These are phyloP conservation scores for Schrenkiella parvula DNA, from an alignment of 345 rosid genomes.

Conservation along the genomic window DNA sequence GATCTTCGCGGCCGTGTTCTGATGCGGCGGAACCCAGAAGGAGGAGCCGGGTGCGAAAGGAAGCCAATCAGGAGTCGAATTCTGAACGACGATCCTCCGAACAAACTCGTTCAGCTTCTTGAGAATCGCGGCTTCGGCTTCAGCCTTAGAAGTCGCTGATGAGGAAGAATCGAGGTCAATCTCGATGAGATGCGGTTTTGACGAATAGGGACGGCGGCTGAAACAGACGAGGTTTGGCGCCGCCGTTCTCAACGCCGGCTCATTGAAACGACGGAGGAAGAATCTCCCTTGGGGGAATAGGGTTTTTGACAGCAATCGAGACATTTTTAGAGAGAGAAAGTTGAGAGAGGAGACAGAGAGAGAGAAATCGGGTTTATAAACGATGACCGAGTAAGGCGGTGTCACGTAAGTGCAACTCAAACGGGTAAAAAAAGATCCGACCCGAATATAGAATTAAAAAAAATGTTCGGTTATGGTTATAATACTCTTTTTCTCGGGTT, in stretches of 20 bases:
- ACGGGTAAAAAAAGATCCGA: conserved; percentile 6
- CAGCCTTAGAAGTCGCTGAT: conserved; percentile 15
- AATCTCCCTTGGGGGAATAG: conserved; percentile 27
- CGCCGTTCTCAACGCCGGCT: not conserved
- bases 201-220: conserved; percentile 15
- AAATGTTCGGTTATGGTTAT: too few species aligned
- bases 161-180: conserved; percentile 25
- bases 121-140: conserved; percentile 26
- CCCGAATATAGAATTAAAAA: not conserved
- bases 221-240: conserved; percentile 3
- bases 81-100: conserved; percentile 34
- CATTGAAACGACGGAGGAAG: conserved; percentile 18
- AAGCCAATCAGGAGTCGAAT: conserved; percentile 49
- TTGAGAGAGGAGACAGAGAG: not conserved
- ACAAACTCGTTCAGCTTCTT: conserved; percentile 40
- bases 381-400: not conserved
- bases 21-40: conserved; percentile 45
- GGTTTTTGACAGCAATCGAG: conserved; percentile 31
- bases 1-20: conserved; percentile 15
- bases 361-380: not conserved
- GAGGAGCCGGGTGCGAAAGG: conserved; percentile 48
- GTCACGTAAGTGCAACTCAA: not conserved
- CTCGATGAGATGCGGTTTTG: conserved; percentile 23
- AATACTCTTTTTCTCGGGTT: too few species aligned
- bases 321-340: conserved; percentile 18